phyloP scores from a whole-genome alignment of 768 basidiomycete species.

The Russula virescens region DNA sequence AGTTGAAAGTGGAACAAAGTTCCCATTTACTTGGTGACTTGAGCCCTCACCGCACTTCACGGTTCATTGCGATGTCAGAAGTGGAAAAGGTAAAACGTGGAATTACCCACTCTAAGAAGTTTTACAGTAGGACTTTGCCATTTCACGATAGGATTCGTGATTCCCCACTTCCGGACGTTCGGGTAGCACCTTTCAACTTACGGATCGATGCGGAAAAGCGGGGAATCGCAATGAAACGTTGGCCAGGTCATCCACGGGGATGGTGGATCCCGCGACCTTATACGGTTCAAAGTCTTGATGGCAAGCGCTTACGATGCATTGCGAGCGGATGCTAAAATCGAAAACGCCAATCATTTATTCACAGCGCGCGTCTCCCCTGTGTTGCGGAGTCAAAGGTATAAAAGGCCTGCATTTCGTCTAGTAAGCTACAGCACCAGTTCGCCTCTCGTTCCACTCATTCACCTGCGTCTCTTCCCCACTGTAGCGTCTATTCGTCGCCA shows the following conservation, averaged over 20 bases:
- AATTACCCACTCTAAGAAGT: not conserved
- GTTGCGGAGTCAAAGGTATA: conserved; percentile 10
- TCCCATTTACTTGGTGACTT: not conserved
- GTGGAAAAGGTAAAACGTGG: not conserved
- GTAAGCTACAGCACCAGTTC: not conserved
- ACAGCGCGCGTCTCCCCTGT: not conserved
- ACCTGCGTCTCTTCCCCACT: not conserved
- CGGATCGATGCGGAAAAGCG: conserved; percentile 20
- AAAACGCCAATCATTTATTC: conserved; percentile 7
- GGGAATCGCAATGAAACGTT: conserved; percentile 10
- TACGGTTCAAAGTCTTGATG: conserved; percentile 7
- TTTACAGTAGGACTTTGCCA: not conserved
- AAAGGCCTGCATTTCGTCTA: conserved; percentile 5
- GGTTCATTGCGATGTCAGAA: not conserved
- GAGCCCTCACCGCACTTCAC: not conserved
- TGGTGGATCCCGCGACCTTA: conserved; percentile 8
- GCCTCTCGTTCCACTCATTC: not conserved
- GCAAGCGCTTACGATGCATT: not conserved
- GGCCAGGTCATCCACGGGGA: not conserved
- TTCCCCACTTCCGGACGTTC: not conserved
- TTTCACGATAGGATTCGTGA: not conserved
- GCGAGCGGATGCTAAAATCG: conserved; percentile 12
- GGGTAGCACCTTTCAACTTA: not conserved
- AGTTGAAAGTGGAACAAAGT: not conserved
- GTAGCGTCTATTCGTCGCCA: conserved; percentile 1